Conservation (phyloP, 2,329 filamentous ascomycete genomes). For the Colletotrichum sp. region DNA sequence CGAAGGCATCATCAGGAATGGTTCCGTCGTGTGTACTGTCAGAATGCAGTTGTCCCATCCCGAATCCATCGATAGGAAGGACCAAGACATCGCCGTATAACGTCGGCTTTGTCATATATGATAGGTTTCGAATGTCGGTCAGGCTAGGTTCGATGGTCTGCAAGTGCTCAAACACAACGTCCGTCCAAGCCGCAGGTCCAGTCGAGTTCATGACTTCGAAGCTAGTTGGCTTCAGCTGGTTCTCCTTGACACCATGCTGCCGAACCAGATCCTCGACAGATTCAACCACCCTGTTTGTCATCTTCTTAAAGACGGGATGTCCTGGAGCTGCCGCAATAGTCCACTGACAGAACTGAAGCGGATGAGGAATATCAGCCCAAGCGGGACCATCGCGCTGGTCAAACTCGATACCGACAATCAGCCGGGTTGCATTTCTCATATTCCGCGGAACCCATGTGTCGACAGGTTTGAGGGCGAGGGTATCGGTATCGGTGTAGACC, state of each 20-base stretch:
- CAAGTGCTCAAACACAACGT: conserved; percentile 33
- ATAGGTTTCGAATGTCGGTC: background rate
- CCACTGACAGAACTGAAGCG: conserved; percentile 28
- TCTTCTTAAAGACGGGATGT: conserved; percentile 33
- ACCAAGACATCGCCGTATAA: conserved; percentile 27
- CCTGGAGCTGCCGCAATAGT: conserved; percentile 25
- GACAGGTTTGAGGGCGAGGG: conserved; percentile 38
- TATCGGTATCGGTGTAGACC: conserved; percentile 66
- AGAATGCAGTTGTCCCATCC: conserved; percentile 32
- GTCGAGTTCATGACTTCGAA: conserved; percentile 36
- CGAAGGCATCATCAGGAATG: conserved; percentile 28
- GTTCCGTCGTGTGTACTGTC: conserved; percentile 30
- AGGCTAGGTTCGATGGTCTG: conserved; percentile 24
- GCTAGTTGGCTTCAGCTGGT: conserved; percentile 25
- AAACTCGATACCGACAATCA: conserved; percentile 34
- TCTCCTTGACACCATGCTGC: background rate
- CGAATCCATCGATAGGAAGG: conserved; percentile 31
- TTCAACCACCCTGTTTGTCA: conserved; percentile 27
- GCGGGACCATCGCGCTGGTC: conserved; percentile 28
- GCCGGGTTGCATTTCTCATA: conserved; percentile 2
- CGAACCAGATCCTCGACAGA: conserved; percentile 23
- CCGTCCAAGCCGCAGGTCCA: conserved; percentile 36
- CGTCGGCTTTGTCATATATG: conserved; percentile 19
- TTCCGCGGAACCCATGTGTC: conserved; percentile 36
- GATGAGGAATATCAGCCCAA: conserved; percentile 23